Percentiles rank a stretch among this genome's conserved stretches.
Conservation (phyloP, 768 basidiomycete species). For the Pleurotus ostreatus region DNA sequence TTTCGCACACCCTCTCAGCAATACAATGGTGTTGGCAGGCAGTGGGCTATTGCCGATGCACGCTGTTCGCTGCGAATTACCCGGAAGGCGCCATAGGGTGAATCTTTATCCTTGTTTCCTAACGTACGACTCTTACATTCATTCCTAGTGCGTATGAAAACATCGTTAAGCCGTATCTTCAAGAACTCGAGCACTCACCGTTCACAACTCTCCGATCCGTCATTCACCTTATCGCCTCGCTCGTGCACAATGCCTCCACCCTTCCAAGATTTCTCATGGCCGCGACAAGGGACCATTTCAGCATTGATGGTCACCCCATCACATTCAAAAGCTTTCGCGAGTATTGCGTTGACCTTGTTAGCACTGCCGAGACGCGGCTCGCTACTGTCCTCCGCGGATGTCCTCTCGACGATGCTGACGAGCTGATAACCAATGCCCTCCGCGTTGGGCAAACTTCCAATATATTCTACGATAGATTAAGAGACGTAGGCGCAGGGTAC, state of each 20-base stretch:
- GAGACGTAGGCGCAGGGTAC: not conserved
- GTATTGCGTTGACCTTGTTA: not conserved
- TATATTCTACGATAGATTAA: not conserved
- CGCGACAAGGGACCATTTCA: not conserved
- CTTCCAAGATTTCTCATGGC: constrained; percentile 5
- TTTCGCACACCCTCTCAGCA: not conserved
- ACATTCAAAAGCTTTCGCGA: not conserved
- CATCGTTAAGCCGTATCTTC: constrained; percentile 1
- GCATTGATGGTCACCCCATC: constrained; percentile 6
- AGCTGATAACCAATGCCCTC: not conserved
- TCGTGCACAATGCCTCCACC: constrained; percentile 1
- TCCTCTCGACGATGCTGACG: not conserved
- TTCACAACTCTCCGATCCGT: constrained; percentile 6
- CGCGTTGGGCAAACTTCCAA: not conserved
- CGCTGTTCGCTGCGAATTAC: not conserved
- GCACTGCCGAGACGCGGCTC: not conserved
- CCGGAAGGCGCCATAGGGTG: not conserved
- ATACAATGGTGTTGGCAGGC: constrained; percentile 8
- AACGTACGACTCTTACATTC: not conserved
- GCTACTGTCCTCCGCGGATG: not conserved
- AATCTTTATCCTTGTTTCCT: not conserved
- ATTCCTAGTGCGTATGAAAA: constrained; percentile 4
- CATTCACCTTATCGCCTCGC: not conserved
- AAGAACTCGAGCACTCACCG: not conserved
- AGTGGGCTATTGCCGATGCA: not conserved